A percentile compares a stretch with the other conserved stretches of the same genome.
Conservation (phyloP, 768 basidiomycete species). For the Boletus pseudopeckii region DNA sequence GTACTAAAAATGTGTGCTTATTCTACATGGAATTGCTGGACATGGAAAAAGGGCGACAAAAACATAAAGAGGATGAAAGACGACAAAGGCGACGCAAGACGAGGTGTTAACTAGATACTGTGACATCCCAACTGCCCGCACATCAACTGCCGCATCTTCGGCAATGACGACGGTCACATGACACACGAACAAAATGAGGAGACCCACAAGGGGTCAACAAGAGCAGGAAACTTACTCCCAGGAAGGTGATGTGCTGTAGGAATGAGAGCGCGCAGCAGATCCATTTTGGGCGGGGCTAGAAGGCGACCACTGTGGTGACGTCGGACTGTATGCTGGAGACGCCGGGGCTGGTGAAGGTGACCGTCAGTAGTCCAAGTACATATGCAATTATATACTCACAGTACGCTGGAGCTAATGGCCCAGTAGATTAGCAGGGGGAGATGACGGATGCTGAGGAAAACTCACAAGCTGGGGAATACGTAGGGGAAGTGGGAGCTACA, state of each 20-base stretch:
- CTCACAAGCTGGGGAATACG: conserved; percentile 87
- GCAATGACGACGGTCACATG: conserved; percentile 5
- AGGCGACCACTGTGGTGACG: conserved; percentile 81
- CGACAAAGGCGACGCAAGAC: conserved; percentile 19
- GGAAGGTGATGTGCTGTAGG: conserved; percentile 49
- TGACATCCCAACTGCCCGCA: conserved; percentile 10
- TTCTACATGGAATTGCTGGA: conserved; percentile 35
- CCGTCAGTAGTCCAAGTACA: conserved; percentile 6
- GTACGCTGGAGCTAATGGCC: conserved; percentile 65
- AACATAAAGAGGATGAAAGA: conserved; percentile 8
- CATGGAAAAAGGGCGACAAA: conserved; percentile 13
- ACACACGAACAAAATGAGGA: conserved; percentile 2
- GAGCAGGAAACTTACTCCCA: conserved; percentile 39
- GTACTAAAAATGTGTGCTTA: conserved; percentile 30
- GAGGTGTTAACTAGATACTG: conserved; percentile 21
- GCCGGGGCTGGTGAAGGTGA: conserved; percentile 56
- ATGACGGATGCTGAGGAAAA: conserved; percentile 14
- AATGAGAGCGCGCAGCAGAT: conserved; percentile 37
- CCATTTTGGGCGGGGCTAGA: conserved; percentile 68
- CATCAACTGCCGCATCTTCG: conserved; percentile 5
- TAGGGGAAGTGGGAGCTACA: conserved; percentile 79
- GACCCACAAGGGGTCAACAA: conserved; percentile 10
- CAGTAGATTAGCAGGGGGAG: conserved; percentile 4
- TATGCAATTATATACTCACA: conserved; percentile 46
- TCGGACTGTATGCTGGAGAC: conserved; percentile 83